phyloP scores from a whole-genome alignment of 352 stramenopile species.

The Phytophthora chlamydospora region DNA sequence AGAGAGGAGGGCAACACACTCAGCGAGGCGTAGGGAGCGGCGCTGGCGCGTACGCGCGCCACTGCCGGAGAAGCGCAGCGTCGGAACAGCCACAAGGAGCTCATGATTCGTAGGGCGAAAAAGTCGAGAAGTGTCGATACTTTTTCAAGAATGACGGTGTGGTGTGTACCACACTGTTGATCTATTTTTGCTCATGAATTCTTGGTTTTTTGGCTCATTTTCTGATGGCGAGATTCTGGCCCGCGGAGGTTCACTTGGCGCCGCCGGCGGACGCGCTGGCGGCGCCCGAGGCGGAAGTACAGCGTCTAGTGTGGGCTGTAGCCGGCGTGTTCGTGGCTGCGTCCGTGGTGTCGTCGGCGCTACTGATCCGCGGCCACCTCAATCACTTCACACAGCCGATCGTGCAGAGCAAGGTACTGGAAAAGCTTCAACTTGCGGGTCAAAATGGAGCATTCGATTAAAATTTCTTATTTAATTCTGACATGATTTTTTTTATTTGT shows the following conservation, averaged over 20 bases:
- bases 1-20: conserved; percentile 4
- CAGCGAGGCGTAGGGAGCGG: conserved; percentile 4
- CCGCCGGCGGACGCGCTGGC: conserved; percentile 30
- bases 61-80: conserved; percentile 17
- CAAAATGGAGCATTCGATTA: not conserved
- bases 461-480: conserved; percentile 15
- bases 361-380: conserved; percentile 92
- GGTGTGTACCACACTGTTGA: conserved; percentile 5
- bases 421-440: not conserved
- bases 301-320: conserved; percentile 83
- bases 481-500: conserved; percentile 15
- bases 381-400: conserved; percentile 93
- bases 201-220: conserved; percentile 3
- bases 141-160: conserved; percentile 10
- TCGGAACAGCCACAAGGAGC: conserved; percentile 26
- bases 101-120: conserved; percentile 21
- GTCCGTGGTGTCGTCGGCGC: conserved; percentile 87
- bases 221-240: conserved; percentile 26
- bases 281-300: conserved; percentile 60
- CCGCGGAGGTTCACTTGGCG: conserved; percentile 19
- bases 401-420: conserved; percentile 93
- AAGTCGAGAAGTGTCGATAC: not conserved
- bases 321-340: conserved; percentile 92
- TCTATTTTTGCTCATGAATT: conserved; percentile 15
- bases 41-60: conserved; percentile 7